These are phyloP conservation scores for Leccinellum rugosiceps DNA, from an alignment of 768 basidiomycete species.

Conservation along the genomic window DNA sequence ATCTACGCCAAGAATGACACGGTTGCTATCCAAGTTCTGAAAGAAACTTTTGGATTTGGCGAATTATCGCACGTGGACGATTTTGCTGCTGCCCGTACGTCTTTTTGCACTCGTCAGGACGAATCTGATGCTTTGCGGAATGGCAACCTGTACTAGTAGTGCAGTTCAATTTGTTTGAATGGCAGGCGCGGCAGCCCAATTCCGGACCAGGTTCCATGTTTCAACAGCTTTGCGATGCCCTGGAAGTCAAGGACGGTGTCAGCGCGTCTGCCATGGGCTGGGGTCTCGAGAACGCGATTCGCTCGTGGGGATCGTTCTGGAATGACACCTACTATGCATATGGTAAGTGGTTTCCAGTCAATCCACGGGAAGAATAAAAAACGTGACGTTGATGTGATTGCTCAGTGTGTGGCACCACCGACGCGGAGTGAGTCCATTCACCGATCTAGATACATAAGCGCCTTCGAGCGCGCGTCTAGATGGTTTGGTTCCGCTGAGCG, in stretches of 20 bases:
- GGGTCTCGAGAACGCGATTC: not conserved
- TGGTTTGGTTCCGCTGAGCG: not conserved
- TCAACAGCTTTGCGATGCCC: not conserved
- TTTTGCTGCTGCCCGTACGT: not conserved
- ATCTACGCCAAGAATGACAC: slow-evolving; percentile 27
- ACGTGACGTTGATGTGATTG: not conserved
- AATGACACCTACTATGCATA: not conserved
- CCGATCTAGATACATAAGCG: not conserved
- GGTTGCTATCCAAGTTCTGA: not conserved
- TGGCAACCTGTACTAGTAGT: not conserved
- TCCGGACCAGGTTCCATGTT: not conserved
- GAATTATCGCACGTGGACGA: not conserved
- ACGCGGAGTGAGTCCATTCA: slow-evolving; percentile 42
- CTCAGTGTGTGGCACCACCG: slow-evolving; percentile 50
- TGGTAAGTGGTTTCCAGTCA: slow-evolving; percentile 4
- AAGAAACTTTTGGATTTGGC: not conserved
- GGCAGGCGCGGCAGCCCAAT: not conserved
- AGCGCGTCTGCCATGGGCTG: not conserved
- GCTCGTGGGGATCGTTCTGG: not conserved
- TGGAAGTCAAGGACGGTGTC: not conserved
- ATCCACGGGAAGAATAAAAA: not conserved
- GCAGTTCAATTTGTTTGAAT: not conserved
- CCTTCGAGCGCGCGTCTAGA: not conserved
- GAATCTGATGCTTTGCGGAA: slow-evolving; percentile 8
- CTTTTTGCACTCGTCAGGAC: not conserved